phyloP scores from a whole-genome alignment of 2,329 filamentous ascomycete genomes.

The Colletotrichum magnum region DNA sequence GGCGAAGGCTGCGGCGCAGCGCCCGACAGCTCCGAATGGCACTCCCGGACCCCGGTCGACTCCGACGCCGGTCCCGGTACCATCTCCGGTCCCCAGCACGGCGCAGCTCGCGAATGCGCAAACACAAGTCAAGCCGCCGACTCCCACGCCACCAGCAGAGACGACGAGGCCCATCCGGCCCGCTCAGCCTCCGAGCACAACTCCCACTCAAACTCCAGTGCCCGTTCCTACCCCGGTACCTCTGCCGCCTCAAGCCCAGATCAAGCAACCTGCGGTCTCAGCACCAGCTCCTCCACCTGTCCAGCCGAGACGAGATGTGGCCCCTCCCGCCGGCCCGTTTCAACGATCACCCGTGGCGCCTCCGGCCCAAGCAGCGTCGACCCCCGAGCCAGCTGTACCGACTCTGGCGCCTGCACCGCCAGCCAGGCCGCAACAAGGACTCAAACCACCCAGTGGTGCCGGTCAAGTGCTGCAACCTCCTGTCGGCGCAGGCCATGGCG shows the following conservation, averaged over 20 bases:
- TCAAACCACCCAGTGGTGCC: conserved; percentile 49
- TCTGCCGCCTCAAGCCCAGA: conserved; percentile 30
- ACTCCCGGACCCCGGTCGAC: conserved; percentile 12
- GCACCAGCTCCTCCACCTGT: conserved; percentile 6
- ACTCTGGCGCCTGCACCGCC: conserved; percentile 38
- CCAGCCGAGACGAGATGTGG: conserved; percentile 32
- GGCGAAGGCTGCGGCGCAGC: conserved; percentile 31
- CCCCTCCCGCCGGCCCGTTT: conserved; percentile 18
- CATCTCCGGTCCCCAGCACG: conserved; percentile 6
- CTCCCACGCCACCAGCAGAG: conserved; percentile 19
- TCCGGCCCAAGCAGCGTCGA: conserved; percentile 23
- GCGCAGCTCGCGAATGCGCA: conserved; percentile 18
- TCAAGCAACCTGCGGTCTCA: conserved; percentile 7
- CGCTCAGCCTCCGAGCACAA: conserved; percentile 45
- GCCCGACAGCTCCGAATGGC: conserved; percentile 13
- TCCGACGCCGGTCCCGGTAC: conserved; percentile 31
- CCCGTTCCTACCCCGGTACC: conserved; percentile 33
- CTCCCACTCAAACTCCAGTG: conserved; percentile 42
- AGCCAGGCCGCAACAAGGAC: conserved; percentile 52
- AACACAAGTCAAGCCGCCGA: conserved; percentile 22
- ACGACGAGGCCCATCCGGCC: conserved; percentile 30
- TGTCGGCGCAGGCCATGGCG: conserved; percentile 50
- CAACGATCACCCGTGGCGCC: conserved; percentile 31
- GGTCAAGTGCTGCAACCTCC: conserved; percentile 56
- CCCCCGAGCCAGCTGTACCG: conserved; percentile 10